A percentile compares a stretch with the other conserved stretches of the same genome.
Evolutionary conservation across 257 asterid species (phyloP).

Genomic region (Paraleonurus japonicus): DNA sequence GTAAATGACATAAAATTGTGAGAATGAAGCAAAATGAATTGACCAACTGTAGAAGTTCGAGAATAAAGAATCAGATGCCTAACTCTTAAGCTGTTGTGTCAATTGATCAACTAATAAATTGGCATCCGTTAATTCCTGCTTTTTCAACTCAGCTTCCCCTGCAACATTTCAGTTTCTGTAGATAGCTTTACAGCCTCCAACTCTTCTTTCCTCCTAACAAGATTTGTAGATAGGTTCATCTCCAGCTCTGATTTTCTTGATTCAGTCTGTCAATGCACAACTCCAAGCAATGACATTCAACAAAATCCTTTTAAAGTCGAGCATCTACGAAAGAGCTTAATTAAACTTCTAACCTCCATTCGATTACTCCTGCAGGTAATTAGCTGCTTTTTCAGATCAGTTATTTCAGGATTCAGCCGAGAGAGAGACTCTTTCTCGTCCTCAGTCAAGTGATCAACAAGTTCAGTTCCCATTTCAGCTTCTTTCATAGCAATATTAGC

Average conservation of each 20-base stretch:
- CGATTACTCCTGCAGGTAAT: slow-evolving; percentile 70
- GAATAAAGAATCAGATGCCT: slow-evolving; percentile 27
- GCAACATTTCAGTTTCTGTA: slow-evolving; percentile 62
- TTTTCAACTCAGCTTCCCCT: slow-evolving; percentile 77
- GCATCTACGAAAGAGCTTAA: slow-evolving; percentile 3
- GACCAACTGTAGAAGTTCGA: slow-evolving; percentile 14
- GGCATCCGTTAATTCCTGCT: slow-evolving; percentile 77
- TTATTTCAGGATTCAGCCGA: slow-evolving; percentile 89
- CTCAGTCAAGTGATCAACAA: slow-evolving; percentile 92
- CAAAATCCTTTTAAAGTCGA: slow-evolving; percentile 10
- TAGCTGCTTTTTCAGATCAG: slow-evolving; percentile 71
- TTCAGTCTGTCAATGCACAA: slow-evolving; percentile 63
- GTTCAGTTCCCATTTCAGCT: slow-evolving; percentile 94
- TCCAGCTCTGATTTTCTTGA: slow-evolving; percentile 93
- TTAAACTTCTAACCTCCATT: slow-evolving; percentile 69
- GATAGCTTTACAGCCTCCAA: slow-evolving; percentile 77
- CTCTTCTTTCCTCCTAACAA: slow-evolving; percentile 92
- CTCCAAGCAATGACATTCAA: slow-evolving; percentile 11
- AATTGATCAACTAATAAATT: slow-evolving; percentile 51
- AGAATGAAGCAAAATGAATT: slow-evolving; percentile 8
- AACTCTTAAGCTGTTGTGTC: slow-evolving; percentile 73
- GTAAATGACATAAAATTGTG: slow-evolving; percentile 18
- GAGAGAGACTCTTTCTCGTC: slow-evolving; percentile 85
- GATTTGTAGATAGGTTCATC: slow-evolving; percentile 93
- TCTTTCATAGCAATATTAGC: slow-evolving; percentile 77